A percentile compares a stretch with the other conserved stretches of the same genome.
These are phyloP conservation scores for Crassisporium funariophilum DNA, from an alignment of 768 basidiomycete genomes.

Conservation along the genomic window DNA sequence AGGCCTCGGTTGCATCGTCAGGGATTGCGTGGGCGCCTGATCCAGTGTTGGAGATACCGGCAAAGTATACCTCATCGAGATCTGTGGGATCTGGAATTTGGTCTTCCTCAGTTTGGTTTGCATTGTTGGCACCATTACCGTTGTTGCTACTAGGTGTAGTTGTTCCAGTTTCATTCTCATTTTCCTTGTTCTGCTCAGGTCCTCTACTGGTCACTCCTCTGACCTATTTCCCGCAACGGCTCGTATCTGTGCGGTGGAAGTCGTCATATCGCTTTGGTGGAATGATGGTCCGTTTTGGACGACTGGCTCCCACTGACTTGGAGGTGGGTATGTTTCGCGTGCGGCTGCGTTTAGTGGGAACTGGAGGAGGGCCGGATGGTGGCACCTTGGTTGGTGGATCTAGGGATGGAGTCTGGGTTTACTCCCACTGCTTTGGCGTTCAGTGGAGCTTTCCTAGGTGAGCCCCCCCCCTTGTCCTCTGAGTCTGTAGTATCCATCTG, in stretches of 20 bases:
- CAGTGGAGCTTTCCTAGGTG: too few species aligned
- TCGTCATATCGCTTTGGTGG: conserved; percentile 4
- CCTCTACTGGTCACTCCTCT: neutral
- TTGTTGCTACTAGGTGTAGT: too few species aligned
- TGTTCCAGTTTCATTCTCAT: too few species aligned
- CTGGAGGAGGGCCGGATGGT: too few species aligned
- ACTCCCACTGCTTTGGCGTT: too few species aligned
- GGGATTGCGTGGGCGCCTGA: neutral
- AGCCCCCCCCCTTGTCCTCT: too few species aligned
- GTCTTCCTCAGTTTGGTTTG: too few species aligned
- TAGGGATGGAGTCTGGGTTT: neutral
- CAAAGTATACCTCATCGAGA: neutral
- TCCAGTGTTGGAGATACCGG: neutral
- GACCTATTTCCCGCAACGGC: too few species aligned
- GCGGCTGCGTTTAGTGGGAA: too few species aligned
- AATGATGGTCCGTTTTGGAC: conserved; percentile 3
- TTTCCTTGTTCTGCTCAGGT: neutral
- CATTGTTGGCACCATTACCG: too few species aligned
- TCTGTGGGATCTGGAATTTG: neutral
- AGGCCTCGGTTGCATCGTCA: conserved; percentile 1
- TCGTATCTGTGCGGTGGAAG: conserved; percentile 1
- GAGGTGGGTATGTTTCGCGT: conserved; percentile 3
- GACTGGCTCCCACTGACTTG: conserved; percentile 2
- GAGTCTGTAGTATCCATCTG: too few species aligned
- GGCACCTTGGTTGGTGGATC: too few species aligned